Conservation (phyloP, 2,329 filamentous ascomycete species). For the Fusarium tupiense region DNA sequence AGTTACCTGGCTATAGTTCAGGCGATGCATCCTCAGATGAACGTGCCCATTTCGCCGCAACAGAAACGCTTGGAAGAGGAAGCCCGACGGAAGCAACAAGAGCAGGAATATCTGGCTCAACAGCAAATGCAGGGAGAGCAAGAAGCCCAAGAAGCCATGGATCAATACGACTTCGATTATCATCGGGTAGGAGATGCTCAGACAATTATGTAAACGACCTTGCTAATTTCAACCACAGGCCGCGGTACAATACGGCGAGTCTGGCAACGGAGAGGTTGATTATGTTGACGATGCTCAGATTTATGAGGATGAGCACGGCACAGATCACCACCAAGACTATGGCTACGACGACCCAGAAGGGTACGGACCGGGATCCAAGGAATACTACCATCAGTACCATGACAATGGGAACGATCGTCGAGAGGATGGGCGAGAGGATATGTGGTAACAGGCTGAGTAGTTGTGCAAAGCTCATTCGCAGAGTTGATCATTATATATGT, state of each 20-base stretch:
- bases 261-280: slow-evolving; percentile 56
- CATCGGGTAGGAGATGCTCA: slow-evolving; percentile 56
- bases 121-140: slow-evolving; percentile 57
- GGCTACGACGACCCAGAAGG: slow-evolving; percentile 52
- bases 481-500: slow-evolving; percentile 36
- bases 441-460: slow-evolving; percentile 52
- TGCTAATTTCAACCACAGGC: slow-evolving; percentile 45
- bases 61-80: slow-evolving; percentile 70
- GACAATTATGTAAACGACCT: background rate
- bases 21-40: slow-evolving; percentile 96
- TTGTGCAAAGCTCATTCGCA: slow-evolving; percentile 15
- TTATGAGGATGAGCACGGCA: slow-evolving; percentile 62
- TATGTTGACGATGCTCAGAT: slow-evolving; percentile 64
- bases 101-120: slow-evolving; percentile 59
- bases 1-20: slow-evolving; percentile 98
- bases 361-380: slow-evolving; percentile 52
- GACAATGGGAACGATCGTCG: slow-evolving; percentile 47
- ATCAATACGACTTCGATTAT: slow-evolving; percentile 64
- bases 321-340: slow-evolving; percentile 50
- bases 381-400: slow-evolving; percentile 55
- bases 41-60: slow-evolving; percentile 85
- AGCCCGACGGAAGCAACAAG: slow-evolving; percentile 59
- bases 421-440: slow-evolving; percentile 51
- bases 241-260: slow-evolving; percentile 58
- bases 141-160: slow-evolving; percentile 58